Evolutionary conservation across 192 early-diverging fungal species (phyloP).

Genomic region (Podila minutissima): DNA sequence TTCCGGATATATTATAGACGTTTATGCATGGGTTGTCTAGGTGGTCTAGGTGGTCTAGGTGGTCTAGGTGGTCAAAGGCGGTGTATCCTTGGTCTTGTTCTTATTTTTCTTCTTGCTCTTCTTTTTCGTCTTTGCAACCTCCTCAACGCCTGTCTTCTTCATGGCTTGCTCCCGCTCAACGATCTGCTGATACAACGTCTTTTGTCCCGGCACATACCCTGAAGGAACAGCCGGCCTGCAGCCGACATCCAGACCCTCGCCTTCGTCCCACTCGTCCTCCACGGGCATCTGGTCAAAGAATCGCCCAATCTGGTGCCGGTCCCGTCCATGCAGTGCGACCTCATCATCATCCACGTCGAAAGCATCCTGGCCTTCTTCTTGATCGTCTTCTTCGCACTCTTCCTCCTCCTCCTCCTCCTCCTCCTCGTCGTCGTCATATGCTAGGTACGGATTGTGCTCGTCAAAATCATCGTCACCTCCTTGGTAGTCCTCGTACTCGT

Average conservation of each 20-base stretch:
- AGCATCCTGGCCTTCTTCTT: slow-evolving; percentile 1
- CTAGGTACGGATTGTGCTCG: slow-evolving; percentile 31
- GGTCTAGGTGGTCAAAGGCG: no score
- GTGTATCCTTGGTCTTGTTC: neutral
- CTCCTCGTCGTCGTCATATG: slow-evolving; percentile 17
- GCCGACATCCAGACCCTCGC: slow-evolving; percentile 36
- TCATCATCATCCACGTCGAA: slow-evolving; percentile 19
- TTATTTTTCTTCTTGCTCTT: slow-evolving; percentile 5
- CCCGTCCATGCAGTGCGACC: slow-evolving; percentile 29
- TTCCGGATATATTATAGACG: no score
- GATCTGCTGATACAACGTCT: slow-evolving; percentile 41
- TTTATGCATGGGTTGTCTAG: no score
- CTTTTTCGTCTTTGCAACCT: neutral
- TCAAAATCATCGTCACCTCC: slow-evolving; percentile 23
- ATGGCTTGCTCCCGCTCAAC: slow-evolving; percentile 29
- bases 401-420: slow-evolving; percentile 13
- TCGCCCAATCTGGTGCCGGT: slow-evolving; percentile 44
- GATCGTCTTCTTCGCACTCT: neutral
- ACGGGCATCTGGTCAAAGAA: slow-evolving; percentile 27
- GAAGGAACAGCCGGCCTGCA: slow-evolving; percentile 6
- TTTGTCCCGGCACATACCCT: slow-evolving; percentile 6
- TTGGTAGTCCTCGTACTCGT: neutral
- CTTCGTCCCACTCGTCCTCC: slow-evolving; percentile 43
- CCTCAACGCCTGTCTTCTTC: slow-evolving; percentile 5
- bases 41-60: no score